Percentiles rank a stretch among this genome's conserved stretches.
Conservation (phyloP, 306 rosid genomes). For the Quercus berberidifolia region DNA sequence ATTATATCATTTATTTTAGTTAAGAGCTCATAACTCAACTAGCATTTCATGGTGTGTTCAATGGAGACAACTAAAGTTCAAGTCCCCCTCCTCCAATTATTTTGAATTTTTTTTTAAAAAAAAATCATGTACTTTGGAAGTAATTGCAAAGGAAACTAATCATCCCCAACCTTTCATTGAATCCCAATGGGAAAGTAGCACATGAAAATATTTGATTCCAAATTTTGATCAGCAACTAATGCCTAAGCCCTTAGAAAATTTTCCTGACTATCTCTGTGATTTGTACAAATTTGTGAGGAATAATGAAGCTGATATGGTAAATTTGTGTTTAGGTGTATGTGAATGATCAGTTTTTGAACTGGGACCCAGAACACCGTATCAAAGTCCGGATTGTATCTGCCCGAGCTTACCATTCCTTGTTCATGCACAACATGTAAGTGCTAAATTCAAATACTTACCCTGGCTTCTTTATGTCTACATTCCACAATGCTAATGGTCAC, state of each 20-base stretch:
- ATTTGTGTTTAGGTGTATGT: slow-evolving; percentile 61
- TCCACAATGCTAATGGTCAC: no score
- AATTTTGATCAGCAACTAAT: neutral
- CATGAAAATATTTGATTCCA: neutral
- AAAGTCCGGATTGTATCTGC: slow-evolving; percentile 89
- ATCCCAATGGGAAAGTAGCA: no score
- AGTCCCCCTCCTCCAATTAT: no score
- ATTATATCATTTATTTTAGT: no score
- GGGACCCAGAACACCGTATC: slow-evolving; percentile 80
- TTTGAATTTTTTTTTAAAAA: no score
- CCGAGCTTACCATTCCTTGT: slow-evolving; percentile 93
- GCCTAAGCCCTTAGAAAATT: neutral
- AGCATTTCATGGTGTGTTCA: no score
- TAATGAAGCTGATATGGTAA: slow-evolving; percentile 6
- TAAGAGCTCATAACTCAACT: no score
- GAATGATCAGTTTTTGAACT: slow-evolving; percentile 86
- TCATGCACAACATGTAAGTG: slow-evolving; percentile 99
- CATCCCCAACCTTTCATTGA: no score
- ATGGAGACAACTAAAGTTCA: no score
- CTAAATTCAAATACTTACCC: slow-evolving; percentile 9
- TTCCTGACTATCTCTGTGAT: neutral
- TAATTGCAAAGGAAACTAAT: no score
- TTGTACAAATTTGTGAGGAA: neutral
- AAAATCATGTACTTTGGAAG: no score
- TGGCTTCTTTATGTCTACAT: neutral